These are phyloP conservation scores for Cordyceps sp. DNA, from an alignment of 2,329 filamentous ascomycete species.

Conservation along the genomic window DNA sequence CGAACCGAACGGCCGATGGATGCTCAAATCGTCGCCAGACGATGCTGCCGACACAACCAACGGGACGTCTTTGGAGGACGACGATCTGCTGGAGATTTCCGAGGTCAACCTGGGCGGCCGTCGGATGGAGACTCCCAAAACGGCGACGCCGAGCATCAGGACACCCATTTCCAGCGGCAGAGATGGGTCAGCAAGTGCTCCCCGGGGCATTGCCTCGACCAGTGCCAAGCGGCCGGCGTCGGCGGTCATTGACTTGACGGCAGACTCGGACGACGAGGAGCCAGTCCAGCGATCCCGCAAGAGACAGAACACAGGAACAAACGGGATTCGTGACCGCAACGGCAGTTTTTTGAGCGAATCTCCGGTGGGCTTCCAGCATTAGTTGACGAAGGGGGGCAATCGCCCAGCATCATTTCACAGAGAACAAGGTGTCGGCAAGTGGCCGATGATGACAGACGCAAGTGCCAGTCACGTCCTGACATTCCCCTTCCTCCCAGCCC, in stretches of 20 bases:
- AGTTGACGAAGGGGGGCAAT: too few species aligned
- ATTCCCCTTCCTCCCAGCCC: too few species aligned
- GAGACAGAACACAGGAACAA: constrained; percentile 20
- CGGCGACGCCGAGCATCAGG: constrained; percentile 15
- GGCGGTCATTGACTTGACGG: constrained; percentile 42
- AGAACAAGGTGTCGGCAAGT: too few species aligned
- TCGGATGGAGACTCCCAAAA: constrained; percentile 19
- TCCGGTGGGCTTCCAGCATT: constrained; percentile 7
- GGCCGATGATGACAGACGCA: too few species aligned
- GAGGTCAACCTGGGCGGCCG: constrained; percentile 21
- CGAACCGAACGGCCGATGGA: constrained; percentile 74
- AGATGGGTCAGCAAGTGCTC: constrained; percentile 18
- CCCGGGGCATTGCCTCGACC: constrained; percentile 16
- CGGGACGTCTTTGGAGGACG: constrained; percentile 17
- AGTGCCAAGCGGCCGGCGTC: constrained; percentile 31
- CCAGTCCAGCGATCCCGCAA: constrained; percentile 28
- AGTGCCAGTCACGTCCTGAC: too few species aligned
- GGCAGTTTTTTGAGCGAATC: constrained; percentile 9
- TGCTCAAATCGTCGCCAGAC: constrained; percentile 18
- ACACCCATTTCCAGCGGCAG: constrained; percentile 20
- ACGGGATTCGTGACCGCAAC: constrained; percentile 7
- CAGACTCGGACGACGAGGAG: constrained; percentile 37
- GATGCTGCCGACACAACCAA: constrained; percentile 11
- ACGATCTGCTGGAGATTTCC: constrained; percentile 34
- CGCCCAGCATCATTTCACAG: too few species aligned